Evolutionary conservation across 352 stramenopile genomes (phyloP), one percentile per base, ranked within the genome.

Genomic region (Peronospora destructor): DNA sequence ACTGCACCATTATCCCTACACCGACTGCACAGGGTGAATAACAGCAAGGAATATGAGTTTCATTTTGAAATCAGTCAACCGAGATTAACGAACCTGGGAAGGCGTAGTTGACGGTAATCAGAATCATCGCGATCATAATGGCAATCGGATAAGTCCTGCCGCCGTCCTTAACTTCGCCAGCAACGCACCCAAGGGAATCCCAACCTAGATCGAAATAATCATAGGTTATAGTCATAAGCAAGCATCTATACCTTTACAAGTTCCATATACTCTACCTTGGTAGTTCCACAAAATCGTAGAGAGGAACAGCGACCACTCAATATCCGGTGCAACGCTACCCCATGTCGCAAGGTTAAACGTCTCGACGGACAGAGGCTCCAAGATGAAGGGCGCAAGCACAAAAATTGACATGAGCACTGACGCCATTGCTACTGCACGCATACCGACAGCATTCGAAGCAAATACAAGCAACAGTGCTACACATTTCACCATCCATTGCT

Each of bases 211-310:
- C 5, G 32, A 56, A 17, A 49, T 43, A 29, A 9, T 10, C 7
- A 35, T 35, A n/a, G 8, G 14, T 6, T 39, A 3, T 36, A 33
- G 21, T 41, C 19, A 43, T 10, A 14, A 33, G 1, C 3, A 13
- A 38, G 14, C 37, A 38, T 4, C 8, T 6, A 1, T 30, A 30
- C 26, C 14, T 23, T 6, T 21, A 21, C 4, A 32, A 6, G 13
- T 30, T n/a, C 12, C 19, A 11, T 35, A 36, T 19, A n/a, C 7
- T 16, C 1, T 38, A 70, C 82, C 82, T 76, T 93, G 82, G 42
- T 89, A 89, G 53, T 89, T 91, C 82, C 82, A 93, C 9, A 93
- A 54, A 49, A 91, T 89, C 1, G 80, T 90, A 3, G 77, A 89
- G 23, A 91, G 68, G 54, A 93, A 93, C n/a, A 89, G 43, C 17